A percentile compares a stretch with the other conserved stretches of the same genome.
Evolutionary conservation across 75 land plant genomes (phyloP).

Genomic region (Cunninghamia lanceolata): DNA sequence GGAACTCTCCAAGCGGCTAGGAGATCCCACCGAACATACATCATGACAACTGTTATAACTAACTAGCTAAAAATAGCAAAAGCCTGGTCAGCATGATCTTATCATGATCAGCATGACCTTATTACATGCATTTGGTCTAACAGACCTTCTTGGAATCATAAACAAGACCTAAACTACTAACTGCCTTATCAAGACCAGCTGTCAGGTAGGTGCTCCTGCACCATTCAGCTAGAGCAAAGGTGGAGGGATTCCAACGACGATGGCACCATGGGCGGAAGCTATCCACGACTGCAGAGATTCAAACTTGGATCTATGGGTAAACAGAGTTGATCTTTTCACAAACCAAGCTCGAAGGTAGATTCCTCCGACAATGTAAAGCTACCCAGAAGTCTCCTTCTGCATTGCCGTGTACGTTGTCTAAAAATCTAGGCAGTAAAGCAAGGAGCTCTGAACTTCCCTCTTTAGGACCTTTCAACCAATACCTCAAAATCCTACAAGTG

Average conservation of each 20-base stretch:
- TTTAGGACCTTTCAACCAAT: constrained; percentile 62
- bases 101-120: no score
- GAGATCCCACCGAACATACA: no score
- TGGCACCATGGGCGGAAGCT: neutral
- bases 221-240: neutral
- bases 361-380: constrained; percentile 50
- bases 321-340: neutral
- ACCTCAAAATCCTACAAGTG: constrained; percentile 46
- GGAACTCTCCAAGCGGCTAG: no score
- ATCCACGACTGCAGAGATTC: constrained; percentile 1
- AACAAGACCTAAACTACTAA: no score
- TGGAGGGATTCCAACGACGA: neutral
- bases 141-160: no score
- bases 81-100: no score
- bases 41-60: no score
- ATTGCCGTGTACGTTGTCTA: constrained; percentile 63
- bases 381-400: constrained; percentile 71
- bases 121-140: no score
- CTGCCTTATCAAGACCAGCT: no score
- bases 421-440: constrained; percentile 52
- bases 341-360: constrained; percentile 9
- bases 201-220: no score
- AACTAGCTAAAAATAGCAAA: no score
- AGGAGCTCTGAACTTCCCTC: constrained; percentile 44
- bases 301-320: neutral